A percentile compares a stretch with the other conserved stretches of the same genome.
These are phyloP conservation scores for Aaosphaeria arxii DNA, from an alignment of 2,329 filamentous ascomycete species.

Conservation along the genomic window DNA sequence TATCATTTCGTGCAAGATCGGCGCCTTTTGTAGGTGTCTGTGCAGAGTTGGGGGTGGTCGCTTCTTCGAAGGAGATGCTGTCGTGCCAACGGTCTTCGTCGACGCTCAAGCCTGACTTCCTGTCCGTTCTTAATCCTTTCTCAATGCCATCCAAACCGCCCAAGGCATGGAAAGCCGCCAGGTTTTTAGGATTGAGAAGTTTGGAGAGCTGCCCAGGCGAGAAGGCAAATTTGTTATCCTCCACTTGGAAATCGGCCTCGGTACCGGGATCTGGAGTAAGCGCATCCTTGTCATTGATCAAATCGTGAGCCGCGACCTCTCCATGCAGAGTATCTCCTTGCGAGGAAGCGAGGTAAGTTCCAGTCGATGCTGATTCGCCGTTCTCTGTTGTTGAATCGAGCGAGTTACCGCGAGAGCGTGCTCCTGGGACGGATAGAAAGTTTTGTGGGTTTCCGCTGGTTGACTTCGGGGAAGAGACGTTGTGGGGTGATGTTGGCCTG, in stretches of 20 bases:
- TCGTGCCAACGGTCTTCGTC: conserved; percentile 67
- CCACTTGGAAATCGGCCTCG: conserved; percentile 70
- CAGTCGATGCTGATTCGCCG: conserved; percentile 53
- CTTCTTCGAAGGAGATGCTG: conserved; percentile 68
- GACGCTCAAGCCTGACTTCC: conserved; percentile 62
- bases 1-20: conserved; percentile 7
- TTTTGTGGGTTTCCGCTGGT: conserved; percentile 55
- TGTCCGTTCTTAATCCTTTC: conserved; percentile 67
- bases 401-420: conserved; percentile 63
- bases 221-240: conserved; percentile 78
- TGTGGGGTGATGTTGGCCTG: conserved; percentile 64
- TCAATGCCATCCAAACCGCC: conserved; percentile 72
- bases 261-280: conserved; percentile 73
- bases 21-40: conserved; percentile 15
- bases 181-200: conserved; percentile 75
- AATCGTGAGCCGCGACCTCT: conserved; percentile 44
- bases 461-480: conserved; percentile 61
- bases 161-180: conserved; percentile 70
- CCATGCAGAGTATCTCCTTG: conserved; percentile 43
- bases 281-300: conserved; percentile 66
- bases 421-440: conserved; percentile 62
- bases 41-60: conserved; percentile 28
- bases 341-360: conserved; percentile 54
- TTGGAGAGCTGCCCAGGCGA: conserved; percentile 78
- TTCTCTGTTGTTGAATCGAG: conserved; percentile 61